Evolutionary conservation across 306 rosid genomes (phyloP), one percentile per base, ranked within the genome.

Genomic region (Prinsepia uniflora): DNA sequence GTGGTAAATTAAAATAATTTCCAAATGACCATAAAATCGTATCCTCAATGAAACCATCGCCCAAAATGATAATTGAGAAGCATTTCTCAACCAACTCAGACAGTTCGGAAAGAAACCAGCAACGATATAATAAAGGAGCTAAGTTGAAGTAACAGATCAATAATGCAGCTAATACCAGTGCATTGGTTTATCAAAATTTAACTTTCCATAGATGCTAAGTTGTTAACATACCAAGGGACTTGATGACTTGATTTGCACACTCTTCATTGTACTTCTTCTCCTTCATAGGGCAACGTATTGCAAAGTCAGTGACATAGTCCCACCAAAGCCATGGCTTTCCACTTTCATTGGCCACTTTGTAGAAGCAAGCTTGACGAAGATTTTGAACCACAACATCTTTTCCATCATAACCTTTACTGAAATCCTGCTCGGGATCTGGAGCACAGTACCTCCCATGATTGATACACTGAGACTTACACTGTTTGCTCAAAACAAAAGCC

Each of bases 301-400:
- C 79, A 72, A 94, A 94, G 75, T 94, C 98, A 8, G 92, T 87
- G 70, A 89, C 96, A 76, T 90, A 94, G 81, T 90, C 95, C 98
- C 98, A 94, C 98, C 98, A 94, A 58, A 87, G 92, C 98, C 98
- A 94, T 3, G 98, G 96, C 75, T 63, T 94, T 80, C 96, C 95
- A 81, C 90, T 86, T 81, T 89, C 98, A 81, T 91, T 90, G 46
- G 96, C 92, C 80, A 91, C 97, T 81, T 82, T 91, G 72, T 71
- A 89, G 79, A 94, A 83, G 84, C 98, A 94, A 70, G 94, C 97
- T 81, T 94, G 98, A 34, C 96, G 92, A 64, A 94, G 86, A 73
- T 91, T 94, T 76, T 94, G 98, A 71, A 91, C 75, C 53, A 89
- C 98, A 49, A 94, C 97, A 84, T 94, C 95, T 75, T 87, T 94